Evolutionary conservation across 1,284 basidiomycete species (phyloP).

Genomic region (Ceratobasidium theobromae): DNA sequence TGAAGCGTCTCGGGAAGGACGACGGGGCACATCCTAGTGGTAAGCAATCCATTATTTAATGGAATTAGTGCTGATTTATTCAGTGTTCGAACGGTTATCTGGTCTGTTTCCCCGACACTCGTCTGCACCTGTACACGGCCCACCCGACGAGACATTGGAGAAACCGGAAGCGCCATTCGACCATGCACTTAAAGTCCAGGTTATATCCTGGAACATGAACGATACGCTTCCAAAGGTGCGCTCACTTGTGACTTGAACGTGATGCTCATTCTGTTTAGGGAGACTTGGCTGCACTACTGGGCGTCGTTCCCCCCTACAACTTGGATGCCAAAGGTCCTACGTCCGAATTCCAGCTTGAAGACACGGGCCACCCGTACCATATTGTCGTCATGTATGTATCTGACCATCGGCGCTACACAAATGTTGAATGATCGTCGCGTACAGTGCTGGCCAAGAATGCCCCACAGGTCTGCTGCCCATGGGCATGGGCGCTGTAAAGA

Average conservation of each 20-base stretch:
- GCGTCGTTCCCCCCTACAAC: constrained; percentile 58
- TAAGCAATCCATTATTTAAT: background rate
- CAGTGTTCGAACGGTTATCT: constrained; percentile 43
- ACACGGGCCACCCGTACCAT: constrained; percentile 70
- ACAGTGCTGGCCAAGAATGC: constrained; percentile 80
- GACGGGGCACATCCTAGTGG: background rate
- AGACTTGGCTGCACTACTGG: constrained; percentile 72
- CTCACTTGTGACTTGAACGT: constrained; percentile 5
- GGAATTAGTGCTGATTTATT: background rate
- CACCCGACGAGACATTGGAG: constrained; percentile 5
- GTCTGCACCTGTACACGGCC: constrained; percentile 29
- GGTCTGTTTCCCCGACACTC: constrained; percentile 45
- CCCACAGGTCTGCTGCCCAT: constrained; percentile 72
- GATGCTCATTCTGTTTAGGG: too few relatives aligned
- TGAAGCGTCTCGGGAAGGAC: background rate
- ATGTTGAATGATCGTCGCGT: constrained; percentile 20
- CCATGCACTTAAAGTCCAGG: constrained; percentile 50
- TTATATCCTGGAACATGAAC: constrained; percentile 75
- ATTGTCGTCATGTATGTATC: constrained; percentile 68
- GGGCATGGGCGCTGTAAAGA: constrained; percentile 74
- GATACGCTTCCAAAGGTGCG: constrained; percentile 68
- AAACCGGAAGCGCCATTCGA: constrained; percentile 39
- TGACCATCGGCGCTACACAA: background rate
- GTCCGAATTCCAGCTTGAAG: constrained; percentile 50
- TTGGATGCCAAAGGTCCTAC: constrained; percentile 34